Percentiles rank a stretch among this genome's conserved stretches.
Evolutionary conservation across 225 moss, liverwort and hornwort species (phyloP).

Genomic region (Thuidium tamariscinum): DNA sequence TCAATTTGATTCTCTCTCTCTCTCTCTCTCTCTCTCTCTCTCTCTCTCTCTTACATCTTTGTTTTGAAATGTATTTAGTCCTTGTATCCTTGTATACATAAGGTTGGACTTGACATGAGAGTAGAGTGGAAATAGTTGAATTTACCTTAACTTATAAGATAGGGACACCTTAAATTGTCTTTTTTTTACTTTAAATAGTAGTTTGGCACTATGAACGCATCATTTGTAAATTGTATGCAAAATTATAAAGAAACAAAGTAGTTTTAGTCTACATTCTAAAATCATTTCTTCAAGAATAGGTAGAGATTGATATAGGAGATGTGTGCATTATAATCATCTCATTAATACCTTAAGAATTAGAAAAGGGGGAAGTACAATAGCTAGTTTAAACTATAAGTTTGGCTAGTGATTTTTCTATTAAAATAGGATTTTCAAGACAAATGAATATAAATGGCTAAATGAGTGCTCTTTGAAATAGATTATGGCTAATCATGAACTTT

Average conservation of each 20-base stretch:
- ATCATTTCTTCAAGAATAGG: neutral
- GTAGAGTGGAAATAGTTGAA: too few species aligned
- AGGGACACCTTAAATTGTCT: neutral
- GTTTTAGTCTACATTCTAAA: neutral
- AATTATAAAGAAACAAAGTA: neutral
- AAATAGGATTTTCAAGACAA: neutral
- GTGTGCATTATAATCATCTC: rapidly evolving
- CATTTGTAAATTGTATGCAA: neutral
- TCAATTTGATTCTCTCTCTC: too few species aligned
- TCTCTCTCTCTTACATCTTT: too few species aligned
- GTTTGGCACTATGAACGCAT: too few species aligned
- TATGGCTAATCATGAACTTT: neutral
- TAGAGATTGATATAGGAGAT: neutral
- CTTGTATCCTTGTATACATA: too few species aligned
- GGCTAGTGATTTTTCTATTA: rapidly evolving
- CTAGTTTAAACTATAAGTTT: neutral
- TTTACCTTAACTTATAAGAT: neutral
- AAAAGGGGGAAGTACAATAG: too few species aligned
- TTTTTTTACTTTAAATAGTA: too few species aligned
- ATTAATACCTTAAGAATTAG: too few species aligned
- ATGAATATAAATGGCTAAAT: neutral
- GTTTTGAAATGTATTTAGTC: too few species aligned
- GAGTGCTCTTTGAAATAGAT: neutral
- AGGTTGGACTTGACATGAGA: too few species aligned
- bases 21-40: too few species aligned